Conservation (phyloP, 345 rosid species). For the rapeseed (Brassica napus) region Da-Ae NC_063452.1:52676501-52677000, state of each 20-base stretch:
- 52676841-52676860: slow-evolving; percentile 4
- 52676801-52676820: not conserved
- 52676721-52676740: slow-evolving; percentile 14
- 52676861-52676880: not conserved
- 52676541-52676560: not conserved
- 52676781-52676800: not conserved
- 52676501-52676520: slow-evolving; percentile 10
- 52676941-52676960: not conserved
- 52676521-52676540: not conserved
- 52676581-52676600: slow-evolving; percentile 4
- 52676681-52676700: slow-evolving; percentile 33
- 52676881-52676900: not conserved
- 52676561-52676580: not conserved
- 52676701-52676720: slow-evolving; percentile 7
- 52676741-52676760: slow-evolving; percentile 1
- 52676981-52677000: not conserved
- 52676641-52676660: not conserved
- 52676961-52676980: not conserved
- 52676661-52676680: slow-evolving; percentile 26
- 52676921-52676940: not conserved
- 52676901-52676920: slow-evolving; percentile 4
- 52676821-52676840: not conserved
- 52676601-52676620: slow-evolving; percentile 15
- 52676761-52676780: slow-evolving; percentile 26
- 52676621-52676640: slow-evolving; percentile 11